Percentiles rank a stretch among this genome's conserved stretches.
phyloP scores from a whole-genome alignment of 345 rosid species.

The Syzygium jambos region DNA sequence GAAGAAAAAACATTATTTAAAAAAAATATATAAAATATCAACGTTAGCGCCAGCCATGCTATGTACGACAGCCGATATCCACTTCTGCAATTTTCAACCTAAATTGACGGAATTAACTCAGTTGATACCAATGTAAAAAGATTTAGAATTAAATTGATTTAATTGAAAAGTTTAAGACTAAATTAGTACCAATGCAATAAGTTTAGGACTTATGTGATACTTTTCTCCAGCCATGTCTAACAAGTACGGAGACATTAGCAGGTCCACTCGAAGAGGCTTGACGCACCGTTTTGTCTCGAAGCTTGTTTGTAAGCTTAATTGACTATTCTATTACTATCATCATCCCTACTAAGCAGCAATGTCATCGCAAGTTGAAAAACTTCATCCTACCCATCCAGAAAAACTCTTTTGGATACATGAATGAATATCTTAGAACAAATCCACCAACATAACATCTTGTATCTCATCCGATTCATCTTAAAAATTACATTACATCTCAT shows the following conservation, averaged over 20 bases:
- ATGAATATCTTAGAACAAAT: neutral
- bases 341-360: neutral
- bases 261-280: neutral
- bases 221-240: neutral
- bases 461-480: neutral
- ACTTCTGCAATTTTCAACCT: too few species aligned
- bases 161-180: too few species aligned
- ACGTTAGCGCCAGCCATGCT: too few species aligned
- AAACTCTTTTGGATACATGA: neutral
- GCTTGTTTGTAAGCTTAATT: neutral
- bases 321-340: neutral
- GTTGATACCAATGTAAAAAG: too few species aligned
- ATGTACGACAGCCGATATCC: too few species aligned
- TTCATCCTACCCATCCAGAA: neutral
- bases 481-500: too few species aligned
- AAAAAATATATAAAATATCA: too few species aligned
- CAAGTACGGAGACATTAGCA: neutral
- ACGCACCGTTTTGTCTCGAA: neutral
- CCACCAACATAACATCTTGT: neutral
- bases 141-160: too few species aligned
- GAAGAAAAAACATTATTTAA: too few species aligned
- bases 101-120: too few species aligned
- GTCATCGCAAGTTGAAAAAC: neutral
- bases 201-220: too few species aligned
- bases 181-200: too few species aligned